Evolutionary conservation across 164 flowering plant genomes (phyloP).

Genomic region (Chimonanthus salicifolius): DNA sequence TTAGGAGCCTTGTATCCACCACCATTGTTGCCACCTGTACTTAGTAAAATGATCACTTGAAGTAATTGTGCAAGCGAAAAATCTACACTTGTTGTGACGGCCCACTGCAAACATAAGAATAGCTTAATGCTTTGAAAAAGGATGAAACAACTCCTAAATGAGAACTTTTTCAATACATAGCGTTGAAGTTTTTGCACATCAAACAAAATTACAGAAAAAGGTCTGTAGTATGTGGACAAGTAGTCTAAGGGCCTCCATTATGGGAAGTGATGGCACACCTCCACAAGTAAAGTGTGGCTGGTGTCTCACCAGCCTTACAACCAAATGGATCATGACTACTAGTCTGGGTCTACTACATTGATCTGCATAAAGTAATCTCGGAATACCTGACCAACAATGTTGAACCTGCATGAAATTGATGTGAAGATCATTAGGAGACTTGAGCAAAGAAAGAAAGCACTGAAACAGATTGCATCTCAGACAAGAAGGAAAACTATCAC

Average conservation of each 20-base stretch:
- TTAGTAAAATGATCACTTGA: constrained; percentile 87
- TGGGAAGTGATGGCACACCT: not conserved
- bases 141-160: not conserved
- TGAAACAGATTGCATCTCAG: no score
- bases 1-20: constrained; percentile 85
- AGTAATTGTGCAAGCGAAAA: constrained; percentile 86
- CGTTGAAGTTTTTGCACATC: constrained; percentile 8
- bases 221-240: not conserved
- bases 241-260: not conserved
- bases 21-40: constrained; percentile 87
- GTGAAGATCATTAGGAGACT: constrained; percentile 4
- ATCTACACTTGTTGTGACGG: constrained; percentile 91
- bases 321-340: not conserved
- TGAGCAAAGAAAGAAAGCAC: not conserved
- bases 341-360: not conserved
- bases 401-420: constrained; percentile 64
- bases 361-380: not conserved
- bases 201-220: not conserved
- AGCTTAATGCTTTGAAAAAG: constrained; percentile 8
- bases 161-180: constrained; percentile 3
- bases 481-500: no score
- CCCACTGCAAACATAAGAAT: constrained; percentile 73
- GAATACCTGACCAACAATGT: constrained; percentile 97
- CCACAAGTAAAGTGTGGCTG: no score
- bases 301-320: no score